Evolutionary conservation across 139 green algal genomes (phyloP).

Genomic region (Microglena sp.): DNA sequence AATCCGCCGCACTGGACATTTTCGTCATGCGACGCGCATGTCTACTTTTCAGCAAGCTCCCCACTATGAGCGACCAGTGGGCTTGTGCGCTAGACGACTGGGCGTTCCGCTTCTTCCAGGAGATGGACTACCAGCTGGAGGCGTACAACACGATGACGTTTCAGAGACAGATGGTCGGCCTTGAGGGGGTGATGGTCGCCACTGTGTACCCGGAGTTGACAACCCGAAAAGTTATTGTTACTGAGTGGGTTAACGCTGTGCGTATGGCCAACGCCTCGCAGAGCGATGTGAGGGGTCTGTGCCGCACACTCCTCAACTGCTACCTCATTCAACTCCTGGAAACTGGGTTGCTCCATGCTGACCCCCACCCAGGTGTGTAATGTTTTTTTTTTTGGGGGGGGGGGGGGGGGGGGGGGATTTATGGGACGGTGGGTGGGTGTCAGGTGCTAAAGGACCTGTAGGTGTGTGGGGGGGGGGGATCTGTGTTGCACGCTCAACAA

Average conservation of each 20-base stretch:
- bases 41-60: slow-evolving; percentile 27
- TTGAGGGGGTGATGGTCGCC: slow-evolving; percentile 29
- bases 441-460: too few relatives aligned
- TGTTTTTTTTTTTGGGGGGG: too few relatives aligned
- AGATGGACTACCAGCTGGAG: slow-evolving; percentile 81
- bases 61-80: slow-evolving; percentile 46
- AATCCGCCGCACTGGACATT: slow-evolving; percentile 83
- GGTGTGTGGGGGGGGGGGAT: too few relatives aligned
- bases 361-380: slow-evolving; percentile 41
- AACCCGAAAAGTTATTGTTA: slow-evolving; percentile 74
- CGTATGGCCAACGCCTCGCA: too few relatives aligned
- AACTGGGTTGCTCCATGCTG: slow-evolving; percentile 57
- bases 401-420: too few relatives aligned
- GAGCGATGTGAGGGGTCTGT: slow-evolving; percentile 35
- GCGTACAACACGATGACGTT: slow-evolving; percentile 63
- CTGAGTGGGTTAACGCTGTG: slow-evolving; percentile 75
- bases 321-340: slow-evolving; percentile 70
- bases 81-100: slow-evolving; percentile 72
- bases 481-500: slow-evolving; percentile 48
- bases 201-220: slow-evolving; percentile 69
- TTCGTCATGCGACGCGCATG: slow-evolving; percentile 60
- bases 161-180: slow-evolving; percentile 40
- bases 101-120: slow-evolving; percentile 77
- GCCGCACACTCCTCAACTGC: slow-evolving; percentile 49
- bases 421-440: too few relatives aligned